A percentile compares a stretch with the other conserved stretches of the same genome.
Conservation (phyloP, 768 basidiomycete genomes). For the Cyclocybe aegerita region DNA sequence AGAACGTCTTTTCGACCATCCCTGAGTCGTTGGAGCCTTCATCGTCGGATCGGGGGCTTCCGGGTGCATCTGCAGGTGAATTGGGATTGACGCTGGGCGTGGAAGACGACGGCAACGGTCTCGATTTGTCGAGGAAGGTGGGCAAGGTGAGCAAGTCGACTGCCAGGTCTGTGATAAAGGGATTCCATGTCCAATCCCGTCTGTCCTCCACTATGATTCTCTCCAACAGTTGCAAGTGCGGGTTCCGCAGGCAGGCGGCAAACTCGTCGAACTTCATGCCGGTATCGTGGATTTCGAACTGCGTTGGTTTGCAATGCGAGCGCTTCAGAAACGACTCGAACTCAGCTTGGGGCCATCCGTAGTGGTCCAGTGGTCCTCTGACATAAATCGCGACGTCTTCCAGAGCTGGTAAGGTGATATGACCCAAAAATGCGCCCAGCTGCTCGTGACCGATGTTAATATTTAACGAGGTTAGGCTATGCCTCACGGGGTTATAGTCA, state of each 20-base stretch:
- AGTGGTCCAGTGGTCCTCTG: slow-evolving; percentile 25
- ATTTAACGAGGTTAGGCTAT: slow-evolving; percentile 25
- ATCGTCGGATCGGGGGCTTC: background rate
- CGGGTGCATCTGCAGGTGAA: background rate
- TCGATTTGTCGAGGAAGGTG: slow-evolving; percentile 7
- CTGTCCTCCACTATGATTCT: slow-evolving; percentile 32
- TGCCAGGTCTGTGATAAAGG: slow-evolving; percentile 28
- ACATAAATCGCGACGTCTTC: slow-evolving; percentile 24
- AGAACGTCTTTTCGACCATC: slow-evolving; percentile 15
- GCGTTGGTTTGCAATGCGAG: slow-evolving; percentile 25
- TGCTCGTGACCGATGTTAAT: slow-evolving; percentile 28
- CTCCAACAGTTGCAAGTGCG: slow-evolving; percentile 23
- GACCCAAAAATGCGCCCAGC: slow-evolving; percentile 27
- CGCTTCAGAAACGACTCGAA: slow-evolving; percentile 29
- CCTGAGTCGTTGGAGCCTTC: background rate
- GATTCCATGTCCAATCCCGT: slow-evolving; percentile 32
- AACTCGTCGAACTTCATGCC: slow-evolving; percentile 29
- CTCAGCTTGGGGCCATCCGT: slow-evolving; percentile 31
- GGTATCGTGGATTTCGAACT: slow-evolving; percentile 31
- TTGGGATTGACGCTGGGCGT: background rate
- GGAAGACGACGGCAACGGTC: background rate
- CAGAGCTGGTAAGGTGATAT: slow-evolving; percentile 26
- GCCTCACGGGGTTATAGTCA: slow-evolving; percentile 15
- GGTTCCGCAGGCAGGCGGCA: slow-evolving; percentile 25
- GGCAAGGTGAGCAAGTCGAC: slow-evolving; percentile 27